Percentiles rank a stretch among this genome's conserved stretches.
These are phyloP conservation scores for Candida qinlingensis DNA, from an alignment of 805 yeast genomes.

Conservation along the genomic window DNA sequence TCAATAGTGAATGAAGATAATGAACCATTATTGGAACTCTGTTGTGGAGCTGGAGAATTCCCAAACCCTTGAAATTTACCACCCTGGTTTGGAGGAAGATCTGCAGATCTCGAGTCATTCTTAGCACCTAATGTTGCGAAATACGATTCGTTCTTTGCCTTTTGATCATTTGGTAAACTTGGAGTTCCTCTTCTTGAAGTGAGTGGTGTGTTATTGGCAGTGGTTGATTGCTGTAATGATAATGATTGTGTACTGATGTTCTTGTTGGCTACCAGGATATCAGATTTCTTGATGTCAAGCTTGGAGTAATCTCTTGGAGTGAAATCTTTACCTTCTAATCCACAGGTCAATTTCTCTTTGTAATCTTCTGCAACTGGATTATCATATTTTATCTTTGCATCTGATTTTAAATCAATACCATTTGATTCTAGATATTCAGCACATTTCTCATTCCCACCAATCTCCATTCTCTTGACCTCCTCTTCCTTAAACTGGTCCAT, in stretches of 20 bases:
- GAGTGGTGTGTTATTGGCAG: conserved; percentile 23
- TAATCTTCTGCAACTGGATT: conserved; percentile 94
- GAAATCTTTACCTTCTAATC: conserved; percentile 67
- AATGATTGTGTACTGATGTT: conserved; percentile 4
- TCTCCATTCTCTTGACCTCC: conserved; percentile 84
- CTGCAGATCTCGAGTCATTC: conserved; percentile 68
- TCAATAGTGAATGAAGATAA: conserved; percentile 57
- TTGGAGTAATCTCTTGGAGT: conserved; percentile 51
- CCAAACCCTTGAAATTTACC: conserved; percentile 94
- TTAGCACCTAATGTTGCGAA: conserved; percentile 73
- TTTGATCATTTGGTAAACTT: conserved; percentile 21
- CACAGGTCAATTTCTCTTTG: conserved; percentile 71
- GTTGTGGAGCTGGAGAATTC: conserved; percentile 54
- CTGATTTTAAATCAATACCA: conserved; percentile 61
- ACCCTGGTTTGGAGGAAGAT: conserved; percentile 89
- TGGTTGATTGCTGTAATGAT: neutral
- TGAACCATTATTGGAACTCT: conserved; percentile 31
- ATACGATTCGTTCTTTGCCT: conserved; percentile 70
- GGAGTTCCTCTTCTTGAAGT: conserved; percentile 41
- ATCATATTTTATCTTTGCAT: conserved; percentile 74
- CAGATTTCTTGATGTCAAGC: conserved; percentile 24
- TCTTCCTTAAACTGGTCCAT: conserved; percentile 98
- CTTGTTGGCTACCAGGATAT: neutral
- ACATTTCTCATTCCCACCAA: conserved; percentile 86
- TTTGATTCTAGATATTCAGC: conserved; percentile 60